A percentile compares a stretch with the other conserved stretches of the same genome.
These are phyloP conservation scores for Ophiocordyceps camponoti-leonardi DNA, from an alignment of 2,329 filamentous ascomycete genomes.

Conservation along the genomic window DNA sequence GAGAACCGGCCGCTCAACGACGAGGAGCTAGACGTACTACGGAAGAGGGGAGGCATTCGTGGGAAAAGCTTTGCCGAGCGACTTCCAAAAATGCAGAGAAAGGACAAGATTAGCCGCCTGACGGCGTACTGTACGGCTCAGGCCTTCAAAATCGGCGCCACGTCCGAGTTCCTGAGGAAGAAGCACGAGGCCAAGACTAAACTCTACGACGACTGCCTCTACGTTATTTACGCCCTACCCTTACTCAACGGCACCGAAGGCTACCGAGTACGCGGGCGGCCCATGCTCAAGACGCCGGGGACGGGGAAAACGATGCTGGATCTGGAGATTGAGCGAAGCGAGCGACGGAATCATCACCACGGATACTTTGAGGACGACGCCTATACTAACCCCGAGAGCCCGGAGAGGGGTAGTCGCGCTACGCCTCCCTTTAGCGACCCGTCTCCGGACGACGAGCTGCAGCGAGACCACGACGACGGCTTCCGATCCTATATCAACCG, in stretches of 20 bases:
- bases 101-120: constrained; percentile 73
- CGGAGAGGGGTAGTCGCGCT: constrained; percentile 12
- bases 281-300: constrained; percentile 80
- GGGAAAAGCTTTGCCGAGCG: constrained; percentile 91
- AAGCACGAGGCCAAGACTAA: constrained; percentile 86
- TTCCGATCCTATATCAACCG: constrained; percentile 33
- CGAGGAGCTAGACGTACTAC: constrained; percentile 48
- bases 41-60: constrained; percentile 40
- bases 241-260: constrained; percentile 73
- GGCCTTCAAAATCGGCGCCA: constrained; percentile 74
- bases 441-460: constrained; percentile 11
- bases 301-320: constrained; percentile 79
- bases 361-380: constrained; percentile 72
- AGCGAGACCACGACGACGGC: constrained; percentile 20
- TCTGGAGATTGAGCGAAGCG: constrained; percentile 89
- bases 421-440: constrained; percentile 14
- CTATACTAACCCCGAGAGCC: constrained; percentile 21
- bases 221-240: constrained; percentile 86
- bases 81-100: constrained; percentile 70
- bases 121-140: constrained; percentile 96
- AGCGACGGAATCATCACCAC: constrained; percentile 75
- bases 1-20: constrained; percentile 49
- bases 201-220: constrained; percentile 93
- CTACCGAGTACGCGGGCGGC: constrained; percentile 76
- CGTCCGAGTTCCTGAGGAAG: constrained; percentile 76